Evolutionary conservation across 2,329 filamentous ascomycete species (phyloP), one percentile per base, ranked within the genome.

Genomic region (Hypoxylon sp.): DNA sequence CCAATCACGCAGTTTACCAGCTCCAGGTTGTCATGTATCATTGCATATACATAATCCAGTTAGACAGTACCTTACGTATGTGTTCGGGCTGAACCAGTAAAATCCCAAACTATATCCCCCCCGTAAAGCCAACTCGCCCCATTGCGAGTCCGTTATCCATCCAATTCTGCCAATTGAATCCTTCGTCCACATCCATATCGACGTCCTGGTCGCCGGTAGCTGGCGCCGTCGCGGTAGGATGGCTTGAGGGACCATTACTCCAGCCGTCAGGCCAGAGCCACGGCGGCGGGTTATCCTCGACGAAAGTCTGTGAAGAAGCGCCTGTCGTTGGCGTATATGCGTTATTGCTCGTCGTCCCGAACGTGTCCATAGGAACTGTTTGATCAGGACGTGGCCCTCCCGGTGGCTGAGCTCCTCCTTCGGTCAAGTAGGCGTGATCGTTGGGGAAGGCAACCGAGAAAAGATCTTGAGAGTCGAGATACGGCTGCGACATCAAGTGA

Each of bases 151-250:
- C 74, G 8, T 69, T 72, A 39, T 78, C 77, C 70, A 78, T 72
- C 73, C 84, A 86, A 61, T 81, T 81, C 53, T 85, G 81, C 84
- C 84, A 86, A 69, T 85, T 80, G 64, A 85, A 85, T 5, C 81
- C 79, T 5, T 77, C 74, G 8, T 70, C 67, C 2, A 80, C 78
- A 1, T 83, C 82, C 64, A 77, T 79, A 63, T 74, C 78, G 60
- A 74, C 72, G 67, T 77, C 77, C 9, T 69, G 77, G 47, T 74
- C 73, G 14, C 81, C 72, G 74, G 54, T 17, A 37, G 72, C 73
- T 31, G 76, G 64, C 6, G 82, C 82, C 9, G 57, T 65, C 39
- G 59, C 62, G 3, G 66, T 51, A 11, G 57, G 10, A 6, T 33
- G 51, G 1, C 17, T 64, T 14, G 67, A 17, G 10, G 65, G 44